A percentile compares a stretch with the other conserved stretches of the same genome.
Conservation (phyloP, 768 basidiomycete genomes). For the Saitozyma podzolica region DNA sequence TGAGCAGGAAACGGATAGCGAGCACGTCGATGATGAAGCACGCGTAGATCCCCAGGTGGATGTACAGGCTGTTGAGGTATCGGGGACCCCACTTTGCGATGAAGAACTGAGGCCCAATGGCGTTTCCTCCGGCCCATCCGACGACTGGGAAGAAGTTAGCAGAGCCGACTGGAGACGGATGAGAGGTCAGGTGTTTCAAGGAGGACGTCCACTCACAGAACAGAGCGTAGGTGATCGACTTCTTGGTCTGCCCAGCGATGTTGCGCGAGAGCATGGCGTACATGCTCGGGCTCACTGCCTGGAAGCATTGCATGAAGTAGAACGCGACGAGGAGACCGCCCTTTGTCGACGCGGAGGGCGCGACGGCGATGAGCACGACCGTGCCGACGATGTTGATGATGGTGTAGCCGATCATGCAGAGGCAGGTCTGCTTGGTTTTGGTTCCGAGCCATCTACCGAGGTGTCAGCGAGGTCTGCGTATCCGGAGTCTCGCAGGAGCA, state of each 20-base stretch:
- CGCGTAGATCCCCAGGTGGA: constrained; percentile 58
- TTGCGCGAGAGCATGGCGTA: constrained; percentile 32
- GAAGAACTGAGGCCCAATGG: constrained; percentile 59
- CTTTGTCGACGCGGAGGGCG: constrained; percentile 54
- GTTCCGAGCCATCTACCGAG: constrained; percentile 13
- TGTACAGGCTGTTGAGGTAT: constrained; percentile 59
- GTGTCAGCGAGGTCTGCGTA: background rate
- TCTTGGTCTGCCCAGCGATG: constrained; percentile 52
- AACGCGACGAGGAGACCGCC: constrained; percentile 60
- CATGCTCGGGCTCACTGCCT: constrained; percentile 11
- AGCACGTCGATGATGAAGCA: constrained; percentile 3
- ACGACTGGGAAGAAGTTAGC: constrained; percentile 28
- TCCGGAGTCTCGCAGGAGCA: background rate
- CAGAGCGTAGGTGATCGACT: constrained; percentile 57
- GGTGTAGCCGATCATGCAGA: constrained; percentile 58
- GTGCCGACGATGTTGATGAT: constrained; percentile 60
- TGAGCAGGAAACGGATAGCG: background rate
- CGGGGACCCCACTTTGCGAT: constrained; percentile 57
- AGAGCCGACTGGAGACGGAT: too few species aligned
- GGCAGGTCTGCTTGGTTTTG: constrained; percentile 55
- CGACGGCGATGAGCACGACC: constrained; percentile 58
- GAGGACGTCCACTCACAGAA: constrained; percentile 10
- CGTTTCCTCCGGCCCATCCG: constrained; percentile 61
- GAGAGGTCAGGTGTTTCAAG: too few species aligned
- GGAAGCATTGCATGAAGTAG: constrained; percentile 52